Percentiles rank a stretch among this genome's conserved stretches.
Evolutionary conservation across 2,329 filamentous ascomycete species (phyloP).

Genomic region (Penicillium capsulatum): DNA sequence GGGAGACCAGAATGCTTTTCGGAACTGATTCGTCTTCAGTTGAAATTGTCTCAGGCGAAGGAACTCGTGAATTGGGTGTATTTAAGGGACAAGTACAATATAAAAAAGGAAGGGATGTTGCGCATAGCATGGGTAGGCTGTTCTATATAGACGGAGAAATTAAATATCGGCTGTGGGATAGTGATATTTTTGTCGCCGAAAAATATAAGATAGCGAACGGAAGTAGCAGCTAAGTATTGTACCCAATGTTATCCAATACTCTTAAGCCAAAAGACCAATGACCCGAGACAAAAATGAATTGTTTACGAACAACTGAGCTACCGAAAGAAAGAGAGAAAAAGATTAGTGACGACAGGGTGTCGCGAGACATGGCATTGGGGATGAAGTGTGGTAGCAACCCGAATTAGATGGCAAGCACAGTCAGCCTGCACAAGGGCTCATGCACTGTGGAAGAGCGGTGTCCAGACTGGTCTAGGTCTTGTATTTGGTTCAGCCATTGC

Average conservation of each 20-base stretch:
- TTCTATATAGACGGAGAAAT: not conserved
- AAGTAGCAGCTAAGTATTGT: not conserved
- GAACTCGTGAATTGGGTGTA: not conserved
- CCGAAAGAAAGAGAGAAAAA: not conserved
- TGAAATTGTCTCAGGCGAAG: not conserved
- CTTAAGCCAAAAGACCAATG: not conserved
- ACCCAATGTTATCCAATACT: not conserved
- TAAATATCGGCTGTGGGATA: not conserved
- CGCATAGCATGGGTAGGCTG: not conserved
- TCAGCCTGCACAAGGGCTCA: not conserved
- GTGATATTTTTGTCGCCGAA: conserved; percentile 1
- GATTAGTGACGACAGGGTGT: not conserved
- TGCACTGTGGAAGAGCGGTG: not conserved
- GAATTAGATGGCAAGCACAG: not conserved
- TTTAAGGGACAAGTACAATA: conserved; percentile 1
- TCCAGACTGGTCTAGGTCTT: not conserved
- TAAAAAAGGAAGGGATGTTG: not conserved
- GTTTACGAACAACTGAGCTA: not conserved
- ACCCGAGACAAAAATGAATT: not conserved
- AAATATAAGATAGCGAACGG: not conserved
- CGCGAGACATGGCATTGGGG: not conserved
- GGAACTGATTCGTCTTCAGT: not conserved
- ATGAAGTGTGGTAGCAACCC: not conserved
- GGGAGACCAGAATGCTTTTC: not conserved
- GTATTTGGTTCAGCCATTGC: not conserved